Base-by-base conservation (phyloP, 805 yeast species). In the Metschnikowia kofuensis region DNA sequence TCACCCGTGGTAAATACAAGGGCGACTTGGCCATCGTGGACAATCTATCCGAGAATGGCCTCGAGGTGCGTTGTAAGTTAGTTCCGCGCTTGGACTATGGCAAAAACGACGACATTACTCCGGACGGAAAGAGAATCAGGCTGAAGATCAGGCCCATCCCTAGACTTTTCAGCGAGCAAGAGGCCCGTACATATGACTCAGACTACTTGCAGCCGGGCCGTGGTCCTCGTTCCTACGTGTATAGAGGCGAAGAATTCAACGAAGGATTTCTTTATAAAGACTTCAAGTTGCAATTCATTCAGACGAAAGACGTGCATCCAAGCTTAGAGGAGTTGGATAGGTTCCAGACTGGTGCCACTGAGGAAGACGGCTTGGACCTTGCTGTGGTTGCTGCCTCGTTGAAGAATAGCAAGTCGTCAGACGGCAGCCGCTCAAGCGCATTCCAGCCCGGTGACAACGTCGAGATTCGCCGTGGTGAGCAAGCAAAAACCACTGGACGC, bases 31-130 rank as follows among this genome's bases (percentile, higher is more conserved):
- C 97, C 21, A 80, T 89, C 42, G 96, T 94, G 44, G 96, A 90
- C 59, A 90, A 91, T 63, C 78, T 94, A 54, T 87, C 95, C 51
- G 98, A 94, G 62, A 92, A 89, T 63, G 98, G 97, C 45, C 78
- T 94, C 58, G 98, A 92, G 65, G 98, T 89, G n/a, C 80, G 95
- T 60, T 82, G 96, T 58, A 89, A 89, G 63, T 75, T 94, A 55
- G 95, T 94, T 32, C 99, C 99, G 35, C 82, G 99, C 61, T 70
- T 94, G 51, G 97, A 92, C 65, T 92, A 94, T 67, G 96, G 96
- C 49, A 82, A 84, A 56, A 74, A 77, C 40, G 76, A 72, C 53
- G 79, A 71, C 29, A 52, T 78, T 50, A 88, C 82, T 53, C 58
- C 60, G 35, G 71, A 70, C 16, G 85, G 83, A 26, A 57, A 56